Evolutionary conservation across 1,284 basidiomycete genomes (phyloP), one percentile per base, ranked within the genome.

Genomic region (Irpex sp.): DNA sequence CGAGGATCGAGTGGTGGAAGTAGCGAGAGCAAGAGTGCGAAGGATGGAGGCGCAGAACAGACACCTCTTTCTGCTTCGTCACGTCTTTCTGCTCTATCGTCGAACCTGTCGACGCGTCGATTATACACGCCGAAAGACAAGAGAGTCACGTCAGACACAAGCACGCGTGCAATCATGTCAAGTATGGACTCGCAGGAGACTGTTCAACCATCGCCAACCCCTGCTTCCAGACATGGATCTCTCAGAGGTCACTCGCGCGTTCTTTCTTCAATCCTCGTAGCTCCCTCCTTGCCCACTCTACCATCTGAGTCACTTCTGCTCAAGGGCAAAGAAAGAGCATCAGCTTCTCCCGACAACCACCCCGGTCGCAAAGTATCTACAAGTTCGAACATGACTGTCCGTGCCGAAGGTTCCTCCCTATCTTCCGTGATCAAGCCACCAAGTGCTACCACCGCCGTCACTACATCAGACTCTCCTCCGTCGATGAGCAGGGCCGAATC

Each of bases 371-470:
- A 82, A 68, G 71, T 76, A n/a, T 85, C 81, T 3, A 68, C 74
- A 7, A 73, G 76, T 47, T 84, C 86, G 4, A 81, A 77, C 54
- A 70, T 78, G 8, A 90, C 87, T 9, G 72, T 86, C 54, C 84
- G 87, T 49, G 81, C 77, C 13, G 73, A 74, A 36, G 53, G 53
- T 31, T 65, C 68, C 0, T 65, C 69, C 68, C 77, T 69, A 73
- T 80, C 39, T 67, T 77, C 49, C 77, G 82, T 66, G 11, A 74
- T 87, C 51, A 79, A 84, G 9, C 82, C 82, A 0, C 79, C 85
- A 0, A 82, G 81, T 63, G 78, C 88, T 1, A 91, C 89, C 35
- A 91, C 87, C 26, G 88, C 88, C 3, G 63, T 91, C n/a, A 89
- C 88, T 0, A 67, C 71, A 5, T 75, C 77, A 0, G 75, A 77